These are phyloP conservation scores for Cylindrodendrum hubeiense DNA, from an alignment of 2,329 filamentous ascomycete species.

Conservation along the genomic window DNA sequence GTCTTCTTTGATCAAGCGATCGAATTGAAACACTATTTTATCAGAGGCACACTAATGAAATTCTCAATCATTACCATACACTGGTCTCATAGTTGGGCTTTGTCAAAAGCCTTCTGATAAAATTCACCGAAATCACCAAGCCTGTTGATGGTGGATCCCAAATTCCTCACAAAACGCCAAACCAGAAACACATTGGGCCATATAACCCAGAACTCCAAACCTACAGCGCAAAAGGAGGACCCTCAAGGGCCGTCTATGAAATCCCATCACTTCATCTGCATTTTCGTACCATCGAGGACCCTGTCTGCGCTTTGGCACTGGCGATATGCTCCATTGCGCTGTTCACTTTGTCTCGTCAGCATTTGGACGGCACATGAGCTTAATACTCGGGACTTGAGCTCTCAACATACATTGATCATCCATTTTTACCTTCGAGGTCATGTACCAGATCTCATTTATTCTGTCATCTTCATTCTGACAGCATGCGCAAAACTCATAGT, in stretches of 20 bases:
- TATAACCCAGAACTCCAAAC: neutral
- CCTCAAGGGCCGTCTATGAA: neutral
- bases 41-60: neutral
- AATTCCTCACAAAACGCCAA: neutral
- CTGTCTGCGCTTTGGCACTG: neutral
- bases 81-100: neutral
- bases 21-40: too few relatives aligned
- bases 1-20: too few relatives aligned
- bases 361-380: neutral
- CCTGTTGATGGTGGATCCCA: neutral
- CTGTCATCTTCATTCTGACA: conserved; percentile 28
- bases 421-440: conserved; percentile 38
- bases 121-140: neutral
- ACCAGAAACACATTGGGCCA: neutral
- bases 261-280: neutral
- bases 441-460: conserved; percentile 38
- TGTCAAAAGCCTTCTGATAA: neutral
- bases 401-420: conserved; percentile 38
- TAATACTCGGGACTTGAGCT: neutral
- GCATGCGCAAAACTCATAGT: conserved; percentile 42
- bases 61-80: neutral
- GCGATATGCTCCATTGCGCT: conserved; percentile 38
- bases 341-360: conserved; percentile 34
- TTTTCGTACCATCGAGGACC: neutral
- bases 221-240: neutral